Evolutionary conservation across 208 protist species (phyloP), one percentile per base, ranked within the genome.

Genomic region (Leptomonas pyrrhocoris): DNA sequence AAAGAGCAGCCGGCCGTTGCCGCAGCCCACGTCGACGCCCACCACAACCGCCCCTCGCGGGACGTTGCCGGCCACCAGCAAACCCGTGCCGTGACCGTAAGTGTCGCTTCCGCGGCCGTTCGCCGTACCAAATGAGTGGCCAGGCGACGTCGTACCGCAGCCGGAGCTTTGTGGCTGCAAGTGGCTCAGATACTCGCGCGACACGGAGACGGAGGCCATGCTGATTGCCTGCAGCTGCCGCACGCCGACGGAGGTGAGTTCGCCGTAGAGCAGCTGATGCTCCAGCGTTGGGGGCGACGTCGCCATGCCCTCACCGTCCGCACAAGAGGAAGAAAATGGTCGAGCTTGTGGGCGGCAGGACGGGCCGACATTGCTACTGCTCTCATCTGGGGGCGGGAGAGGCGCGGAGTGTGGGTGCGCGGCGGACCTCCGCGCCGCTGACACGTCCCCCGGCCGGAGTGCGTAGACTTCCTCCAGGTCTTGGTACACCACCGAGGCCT

Each of bases 1-100:
- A 49, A 88, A 93, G 31, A 93, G 70, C n/a, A 90, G 46, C 48
- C 87, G 89, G n/a, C 88, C 88, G 9, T 79, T 89, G 21, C 88
- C 88, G 69, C 84, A 80, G 48, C 88, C 88, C 16, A 93, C 62
- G 68, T 90, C 88, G 48, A 90, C 66, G 19, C 59, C 69, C 42
- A 89, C 69, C 8, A 85, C 38, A 11, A 80, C 68, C 1, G 65
- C 66, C 7, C 73, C 79, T 21, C 36, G 56, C 50, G 64, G 60
- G 19, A 57, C 30, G 55, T 48, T 62, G 30, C 58, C 28, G 30
- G 55, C 40, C 18, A 15, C 16, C 54, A 51, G 43, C 43, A 53
- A 31, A 31, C 38, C 23, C 60, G 59, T 16, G 23, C 19, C 21
- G 46, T 55, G 43, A 11, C 23, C 25, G 16, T 43, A 40, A 18